phyloP scores from a whole-genome alignment of 2,329 filamentous ascomycete genomes.

The Onygena corvina region DNA sequence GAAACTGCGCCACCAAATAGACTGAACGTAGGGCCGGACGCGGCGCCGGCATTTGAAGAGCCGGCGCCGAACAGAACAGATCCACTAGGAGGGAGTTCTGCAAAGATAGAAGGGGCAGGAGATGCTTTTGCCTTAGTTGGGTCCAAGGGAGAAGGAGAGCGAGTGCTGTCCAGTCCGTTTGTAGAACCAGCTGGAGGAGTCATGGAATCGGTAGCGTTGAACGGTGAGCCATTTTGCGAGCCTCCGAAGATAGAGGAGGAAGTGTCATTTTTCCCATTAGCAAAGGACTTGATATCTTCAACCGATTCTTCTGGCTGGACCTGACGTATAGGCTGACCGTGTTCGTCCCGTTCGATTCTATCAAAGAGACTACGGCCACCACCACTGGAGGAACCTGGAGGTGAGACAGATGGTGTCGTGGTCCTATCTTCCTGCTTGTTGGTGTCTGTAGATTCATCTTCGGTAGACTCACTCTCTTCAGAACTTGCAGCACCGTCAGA shows the following conservation, averaged over 20 bases:
- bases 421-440: constrained; percentile 11
- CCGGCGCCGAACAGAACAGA: background rate
- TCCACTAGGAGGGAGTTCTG: background rate
- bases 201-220: constrained; percentile 17
- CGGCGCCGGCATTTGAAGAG: background rate
- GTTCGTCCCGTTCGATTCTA: constrained; percentile 22
- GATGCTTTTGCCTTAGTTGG: constrained; percentile 7
- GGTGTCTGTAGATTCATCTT: constrained; percentile 12
- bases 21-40: background rate
- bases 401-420: constrained; percentile 9
- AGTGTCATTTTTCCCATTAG: constrained; percentile 13
- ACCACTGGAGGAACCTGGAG: constrained; percentile 13
- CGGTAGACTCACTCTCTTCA: constrained; percentile 1
- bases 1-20: constrained; percentile 6
- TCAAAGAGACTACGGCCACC: constrained; percentile 28
- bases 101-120: constrained; percentile 3
- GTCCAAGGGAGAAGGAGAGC: constrained; percentile 16
- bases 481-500: background rate
- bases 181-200: constrained; percentile 17
- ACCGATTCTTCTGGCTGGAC: constrained; percentile 2
- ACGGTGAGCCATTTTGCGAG: constrained; percentile 21
- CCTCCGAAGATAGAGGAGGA: constrained; percentile 19
- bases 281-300: constrained; percentile 4
- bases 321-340: constrained; percentile 21
- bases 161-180: constrained; percentile 12